Conservation (phyloP, 768 basidiomycete genomes). For the Psilocybe azurescens region DNA sequence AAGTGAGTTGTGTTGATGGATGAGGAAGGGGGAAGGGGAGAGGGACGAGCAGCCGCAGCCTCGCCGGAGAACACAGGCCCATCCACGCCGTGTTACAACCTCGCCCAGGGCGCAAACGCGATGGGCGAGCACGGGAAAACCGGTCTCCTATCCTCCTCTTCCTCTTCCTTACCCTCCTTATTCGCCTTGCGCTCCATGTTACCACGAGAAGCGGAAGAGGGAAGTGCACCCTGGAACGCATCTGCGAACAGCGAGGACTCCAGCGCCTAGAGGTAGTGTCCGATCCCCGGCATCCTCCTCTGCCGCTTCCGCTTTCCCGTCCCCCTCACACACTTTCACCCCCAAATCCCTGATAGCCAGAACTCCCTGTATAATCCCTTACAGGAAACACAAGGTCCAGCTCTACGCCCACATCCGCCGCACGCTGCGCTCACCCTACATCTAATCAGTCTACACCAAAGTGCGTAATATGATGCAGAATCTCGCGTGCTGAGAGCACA, state of each 20-base stretch:
- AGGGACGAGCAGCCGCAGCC: not conserved
- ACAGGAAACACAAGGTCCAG: conserved; percentile 81
- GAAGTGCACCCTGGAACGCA: conserved; percentile 32
- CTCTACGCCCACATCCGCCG: conserved; percentile 73
- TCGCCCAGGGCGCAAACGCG: conserved; percentile 26
- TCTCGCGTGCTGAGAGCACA: conserved; percentile 70
- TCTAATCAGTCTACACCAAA: conserved; percentile 83
- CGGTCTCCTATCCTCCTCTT: conserved; percentile 1
- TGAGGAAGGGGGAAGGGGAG: too few species aligned
- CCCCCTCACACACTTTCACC: too few species aligned
- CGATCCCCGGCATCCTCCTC: conserved; percentile 46
- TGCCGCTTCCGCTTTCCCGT: not conserved
- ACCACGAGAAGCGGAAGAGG: not conserved
- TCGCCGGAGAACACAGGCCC: conserved; percentile 23
- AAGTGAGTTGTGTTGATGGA: too few species aligned
- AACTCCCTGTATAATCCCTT: not conserved
- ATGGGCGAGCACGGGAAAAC: conserved; percentile 59
- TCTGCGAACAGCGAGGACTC: conserved; percentile 66
- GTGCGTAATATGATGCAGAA: conserved; percentile 65
- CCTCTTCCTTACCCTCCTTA: not conserved
- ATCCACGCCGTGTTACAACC: conserved; percentile 56
- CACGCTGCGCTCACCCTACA: conserved; percentile 68
- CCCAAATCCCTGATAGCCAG: too few species aligned
- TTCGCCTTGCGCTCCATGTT: not conserved
- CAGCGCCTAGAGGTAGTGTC: conserved; percentile 74